Evolutionary conservation across 2,329 filamentous ascomycete species (phyloP).

Genomic region (Sporothrix curviconia): DNA sequence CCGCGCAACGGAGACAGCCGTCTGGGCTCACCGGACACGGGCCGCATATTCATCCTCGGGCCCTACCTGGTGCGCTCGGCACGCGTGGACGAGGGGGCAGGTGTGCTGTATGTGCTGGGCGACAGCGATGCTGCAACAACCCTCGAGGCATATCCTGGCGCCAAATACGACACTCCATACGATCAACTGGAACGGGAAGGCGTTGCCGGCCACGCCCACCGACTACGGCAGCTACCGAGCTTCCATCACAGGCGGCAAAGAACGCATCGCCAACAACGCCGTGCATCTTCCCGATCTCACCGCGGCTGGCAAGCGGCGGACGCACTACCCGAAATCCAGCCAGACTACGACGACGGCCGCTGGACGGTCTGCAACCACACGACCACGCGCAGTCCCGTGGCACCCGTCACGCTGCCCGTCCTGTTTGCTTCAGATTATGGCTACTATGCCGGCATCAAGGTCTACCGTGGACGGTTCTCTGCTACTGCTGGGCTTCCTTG

Average conservation of each 20-base stretch:
- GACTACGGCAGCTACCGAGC: slow-evolving; percentile 42
- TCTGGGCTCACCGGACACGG: slow-evolving; percentile 27
- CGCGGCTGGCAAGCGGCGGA: slow-evolving; percentile 49
- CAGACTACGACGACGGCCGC: slow-evolving; percentile 58
- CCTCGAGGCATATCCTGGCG: slow-evolving; percentile 52
- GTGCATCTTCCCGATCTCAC: slow-evolving; percentile 39
- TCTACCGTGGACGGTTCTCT: slow-evolving; percentile 61
- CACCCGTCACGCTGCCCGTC: slow-evolving; percentile 50
- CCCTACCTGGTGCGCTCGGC: slow-evolving; percentile 27
- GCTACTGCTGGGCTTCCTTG: slow-evolving; percentile 29
- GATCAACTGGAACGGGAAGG: slow-evolving; percentile 55
- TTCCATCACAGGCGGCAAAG: slow-evolving; percentile 46
- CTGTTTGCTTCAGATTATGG: slow-evolving; percentile 65
- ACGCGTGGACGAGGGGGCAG: slow-evolving; percentile 27
- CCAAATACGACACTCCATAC: slow-evolving; percentile 31
- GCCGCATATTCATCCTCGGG: slow-evolving; percentile 51
- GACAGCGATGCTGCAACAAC: slow-evolving; percentile 15
- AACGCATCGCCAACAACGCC: slow-evolving; percentile 21
- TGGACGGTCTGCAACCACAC: slow-evolving; percentile 58
- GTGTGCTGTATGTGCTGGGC: slow-evolving; percentile 3
- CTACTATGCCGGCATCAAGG: slow-evolving; percentile 56
- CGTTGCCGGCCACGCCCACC: slow-evolving; percentile 31
- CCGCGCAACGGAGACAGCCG: slow-evolving; percentile 28
- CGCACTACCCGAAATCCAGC: slow-evolving; percentile 61
- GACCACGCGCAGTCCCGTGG: slow-evolving; percentile 55